phyloP scores from a whole-genome alignment of 345 rosid species.

The Pseudoturritis turrita region DNA sequence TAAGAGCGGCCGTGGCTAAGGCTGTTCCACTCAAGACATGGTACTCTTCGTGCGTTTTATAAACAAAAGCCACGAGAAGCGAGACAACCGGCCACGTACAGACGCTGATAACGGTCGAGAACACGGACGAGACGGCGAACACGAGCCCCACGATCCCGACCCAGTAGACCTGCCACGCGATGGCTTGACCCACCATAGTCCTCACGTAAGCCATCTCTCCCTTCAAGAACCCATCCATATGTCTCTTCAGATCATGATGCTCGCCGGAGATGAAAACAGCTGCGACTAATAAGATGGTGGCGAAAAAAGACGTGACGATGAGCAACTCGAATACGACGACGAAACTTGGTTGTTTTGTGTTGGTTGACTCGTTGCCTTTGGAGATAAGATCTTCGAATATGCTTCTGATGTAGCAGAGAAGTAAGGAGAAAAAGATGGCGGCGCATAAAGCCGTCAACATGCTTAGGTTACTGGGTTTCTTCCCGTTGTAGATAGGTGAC shows the following conservation, averaged over 20 bases:
- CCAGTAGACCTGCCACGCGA: constrained; percentile 8
- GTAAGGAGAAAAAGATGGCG: not conserved
- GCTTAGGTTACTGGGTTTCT: not conserved
- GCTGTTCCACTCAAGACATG: not conserved
- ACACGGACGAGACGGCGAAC: not conserved
- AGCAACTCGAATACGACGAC: not conserved
- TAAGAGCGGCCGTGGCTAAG: not conserved
- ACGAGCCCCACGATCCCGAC: not conserved
- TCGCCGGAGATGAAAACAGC: not conserved
- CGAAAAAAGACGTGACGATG: not conserved
- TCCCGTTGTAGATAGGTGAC: not conserved
- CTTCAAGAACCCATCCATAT: not conserved
- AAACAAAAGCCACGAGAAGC: not conserved
- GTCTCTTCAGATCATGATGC: not conserved
- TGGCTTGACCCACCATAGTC: not conserved
- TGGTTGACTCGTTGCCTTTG: not conserved
- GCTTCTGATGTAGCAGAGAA: not conserved
- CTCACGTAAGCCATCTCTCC: not conserved
- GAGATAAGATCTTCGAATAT: not conserved
- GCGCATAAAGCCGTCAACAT: not conserved
- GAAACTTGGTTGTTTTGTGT: not conserved
- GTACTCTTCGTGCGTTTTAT: not conserved
- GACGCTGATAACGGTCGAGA: constrained; percentile 3
- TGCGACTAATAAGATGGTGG: not conserved
- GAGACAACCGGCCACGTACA: constrained; percentile 1